These are phyloP conservation scores for Coemansia sp. DNA, from an alignment of 192 early-diverging fungal genomes.

Conservation along the genomic window DNA sequence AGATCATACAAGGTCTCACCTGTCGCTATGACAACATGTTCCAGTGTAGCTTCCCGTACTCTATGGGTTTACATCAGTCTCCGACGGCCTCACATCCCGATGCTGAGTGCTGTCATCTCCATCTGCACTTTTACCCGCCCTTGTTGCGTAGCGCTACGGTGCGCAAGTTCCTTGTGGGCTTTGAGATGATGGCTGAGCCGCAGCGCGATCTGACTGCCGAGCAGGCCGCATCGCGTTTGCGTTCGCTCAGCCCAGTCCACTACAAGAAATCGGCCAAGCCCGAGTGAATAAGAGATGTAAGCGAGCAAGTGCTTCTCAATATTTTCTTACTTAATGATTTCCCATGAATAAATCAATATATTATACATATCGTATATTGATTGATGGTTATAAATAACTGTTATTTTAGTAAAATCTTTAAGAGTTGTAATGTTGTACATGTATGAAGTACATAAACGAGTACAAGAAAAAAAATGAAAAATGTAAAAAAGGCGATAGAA, in stretches of 20 bases:
- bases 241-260: slow-evolving; percentile 47
- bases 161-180: slow-evolving; percentile 94
- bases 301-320: no score
- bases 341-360: no score
- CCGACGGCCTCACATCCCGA: slow-evolving; percentile 60
- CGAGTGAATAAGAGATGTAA: no score
- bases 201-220: slow-evolving; percentile 95
- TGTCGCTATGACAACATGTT: slow-evolving; percentile 94
- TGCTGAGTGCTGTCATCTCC: slow-evolving; percentile 65
- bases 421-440: no score
- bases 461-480: slow-evolving; percentile 1
- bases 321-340: no score
- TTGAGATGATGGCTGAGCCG: slow-evolving; percentile 90
- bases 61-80: slow-evolving; percentile 92
- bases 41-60: slow-evolving; percentile 88
- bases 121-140: slow-evolving; percentile 96
- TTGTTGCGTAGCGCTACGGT: slow-evolving; percentile 85
- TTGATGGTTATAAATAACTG: no score
- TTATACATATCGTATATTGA: no score
- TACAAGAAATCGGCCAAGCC: no score
- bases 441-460: no score
- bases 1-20: slow-evolving; percentile 70
- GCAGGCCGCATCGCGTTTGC: slow-evolving; percentile 76
- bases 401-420: no score
- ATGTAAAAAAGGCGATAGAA: background rate